phyloP scores from a whole-genome alignment of 257 asterid genomes.

The Linaria vulgaris region DNA sequence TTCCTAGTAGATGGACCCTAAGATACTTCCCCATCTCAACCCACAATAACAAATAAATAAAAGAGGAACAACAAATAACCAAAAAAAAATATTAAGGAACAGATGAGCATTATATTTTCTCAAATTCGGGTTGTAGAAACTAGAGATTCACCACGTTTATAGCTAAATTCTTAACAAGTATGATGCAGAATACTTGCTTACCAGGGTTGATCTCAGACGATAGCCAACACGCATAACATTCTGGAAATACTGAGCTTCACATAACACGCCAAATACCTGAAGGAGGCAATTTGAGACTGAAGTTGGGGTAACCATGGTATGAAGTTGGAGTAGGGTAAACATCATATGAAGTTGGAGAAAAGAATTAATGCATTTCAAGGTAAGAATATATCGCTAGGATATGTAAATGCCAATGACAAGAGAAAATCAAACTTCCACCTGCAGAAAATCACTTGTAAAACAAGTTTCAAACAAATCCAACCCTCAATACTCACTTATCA shows the following conservation, averaged over 20 bases:
- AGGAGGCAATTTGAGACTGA: slow-evolving; percentile 18
- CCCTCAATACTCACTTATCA: neutral
- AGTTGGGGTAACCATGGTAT: slow-evolving; percentile 17
- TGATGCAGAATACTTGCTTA: slow-evolving; percentile 36
- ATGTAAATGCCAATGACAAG: slow-evolving; percentile 1
- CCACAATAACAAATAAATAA: slow-evolving; percentile 9
- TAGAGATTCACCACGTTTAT: no score
- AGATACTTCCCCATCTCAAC: slow-evolving; percentile 4
- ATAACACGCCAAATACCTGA: slow-evolving; percentile 81
- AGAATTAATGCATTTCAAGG: neutral
- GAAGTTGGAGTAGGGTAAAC: neutral
- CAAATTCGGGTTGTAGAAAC: no score
- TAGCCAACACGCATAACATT: slow-evolving; percentile 97
- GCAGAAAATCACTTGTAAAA: neutral
- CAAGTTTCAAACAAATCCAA: no score
- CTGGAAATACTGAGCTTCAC: slow-evolving; percentile 96
- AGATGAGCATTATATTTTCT: neutral
- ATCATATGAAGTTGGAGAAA: no score
- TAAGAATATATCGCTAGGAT: neutral
- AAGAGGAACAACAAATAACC: neutral
- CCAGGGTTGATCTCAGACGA: slow-evolving; percentile 90
- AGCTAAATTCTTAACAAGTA: neutral
- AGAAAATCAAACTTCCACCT: neutral
- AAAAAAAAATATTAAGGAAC: slow-evolving; percentile 3
- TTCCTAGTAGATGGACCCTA: slow-evolving; percentile 13